Evolutionary conservation across 2,329 filamentous ascomycete species (phyloP).

Genomic region (Tolypocladium tundrense): DNA sequence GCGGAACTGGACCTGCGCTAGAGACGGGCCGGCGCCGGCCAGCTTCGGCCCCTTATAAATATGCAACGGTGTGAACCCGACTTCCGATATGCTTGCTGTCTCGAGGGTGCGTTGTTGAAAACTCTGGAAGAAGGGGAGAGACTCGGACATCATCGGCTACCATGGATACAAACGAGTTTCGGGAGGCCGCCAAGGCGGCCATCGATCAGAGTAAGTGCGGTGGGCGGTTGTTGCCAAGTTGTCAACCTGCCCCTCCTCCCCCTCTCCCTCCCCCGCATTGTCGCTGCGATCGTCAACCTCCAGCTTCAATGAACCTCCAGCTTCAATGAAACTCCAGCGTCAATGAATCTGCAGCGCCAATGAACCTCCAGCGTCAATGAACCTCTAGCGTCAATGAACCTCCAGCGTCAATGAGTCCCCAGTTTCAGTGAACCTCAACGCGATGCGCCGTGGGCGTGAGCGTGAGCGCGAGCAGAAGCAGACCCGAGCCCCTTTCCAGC

Average conservation of each 20-base stretch:
- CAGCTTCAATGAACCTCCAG: too few species aligned
- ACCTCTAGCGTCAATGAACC: too few species aligned
- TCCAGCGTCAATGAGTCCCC: not conserved
- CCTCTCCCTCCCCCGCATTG: not conserved
- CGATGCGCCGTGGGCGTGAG: not conserved
- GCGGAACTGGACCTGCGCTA: not conserved
- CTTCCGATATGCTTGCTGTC: not conserved
- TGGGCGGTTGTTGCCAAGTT: not conserved
- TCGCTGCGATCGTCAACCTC: not conserved
- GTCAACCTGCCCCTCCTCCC: not conserved
- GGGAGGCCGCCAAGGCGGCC: conserved; percentile 62
- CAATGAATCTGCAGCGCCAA: too few species aligned
- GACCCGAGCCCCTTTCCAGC: not conserved
- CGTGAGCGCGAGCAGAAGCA: not conserved
- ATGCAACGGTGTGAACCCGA: not conserved
- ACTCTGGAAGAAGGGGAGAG: not conserved
- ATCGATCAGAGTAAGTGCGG: conserved; percentile 67
- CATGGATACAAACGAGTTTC: conserved; percentile 77
- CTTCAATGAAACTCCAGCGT: not conserved
- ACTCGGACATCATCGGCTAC: not conserved
- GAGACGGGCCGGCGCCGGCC: not conserved
- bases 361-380: too few species aligned
- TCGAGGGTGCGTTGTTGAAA: not conserved
- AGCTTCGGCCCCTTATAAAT: not conserved
- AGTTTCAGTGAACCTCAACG: too few species aligned